Percentiles rank a stretch among this genome's conserved stretches.
Conservation (phyloP, 2,329 filamentous ascomycete genomes). For the Chrysoporthe austroafricana region DNA sequence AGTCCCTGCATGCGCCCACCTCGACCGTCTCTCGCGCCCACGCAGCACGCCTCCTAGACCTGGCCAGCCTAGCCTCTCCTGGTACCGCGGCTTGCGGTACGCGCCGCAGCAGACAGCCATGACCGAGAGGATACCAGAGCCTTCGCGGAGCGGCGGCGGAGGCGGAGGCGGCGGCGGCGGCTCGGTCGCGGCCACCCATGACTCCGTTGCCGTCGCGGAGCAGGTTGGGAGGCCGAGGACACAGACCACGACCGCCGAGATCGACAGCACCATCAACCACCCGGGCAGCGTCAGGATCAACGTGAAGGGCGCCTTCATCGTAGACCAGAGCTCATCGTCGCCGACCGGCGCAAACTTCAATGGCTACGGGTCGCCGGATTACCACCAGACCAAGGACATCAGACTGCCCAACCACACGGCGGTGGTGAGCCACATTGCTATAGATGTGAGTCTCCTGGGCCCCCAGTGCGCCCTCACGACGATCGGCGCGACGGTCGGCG, state of each 20-base stretch:
- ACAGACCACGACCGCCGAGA: constrained; percentile 58
- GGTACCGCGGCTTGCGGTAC: not conserved
- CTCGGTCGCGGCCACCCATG: constrained; percentile 1
- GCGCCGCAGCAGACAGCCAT: constrained; percentile 5
- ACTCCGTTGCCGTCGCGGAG: constrained; percentile 23
- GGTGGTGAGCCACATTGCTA: constrained; percentile 93
- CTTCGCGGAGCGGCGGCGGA: not conserved
- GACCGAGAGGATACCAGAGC: constrained; percentile 14
- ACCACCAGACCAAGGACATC: constrained; percentile 85
- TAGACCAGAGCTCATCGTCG: constrained; percentile 73
- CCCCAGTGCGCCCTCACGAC: not conserved
- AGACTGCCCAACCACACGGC: constrained; percentile 94
- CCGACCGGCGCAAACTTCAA: constrained; percentile 44
- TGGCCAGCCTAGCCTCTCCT: not conserved
- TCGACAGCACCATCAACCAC: constrained; percentile 63
- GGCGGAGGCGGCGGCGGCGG: not conserved
- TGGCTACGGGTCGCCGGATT: constrained; percentile 52
- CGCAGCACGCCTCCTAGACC: not conserved
- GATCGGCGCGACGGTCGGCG: not conserved
- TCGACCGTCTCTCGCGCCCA: not conserved
- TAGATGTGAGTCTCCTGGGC: constrained; percentile 71
- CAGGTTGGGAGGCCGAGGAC: constrained; percentile 39
- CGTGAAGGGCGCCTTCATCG: constrained; percentile 94
- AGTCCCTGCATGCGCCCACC: not conserved
- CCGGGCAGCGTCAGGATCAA: constrained; percentile 87